These are phyloP conservation scores for Senna tora DNA, from an alignment of 306 rosid species.

Conservation along the genomic window DNA sequence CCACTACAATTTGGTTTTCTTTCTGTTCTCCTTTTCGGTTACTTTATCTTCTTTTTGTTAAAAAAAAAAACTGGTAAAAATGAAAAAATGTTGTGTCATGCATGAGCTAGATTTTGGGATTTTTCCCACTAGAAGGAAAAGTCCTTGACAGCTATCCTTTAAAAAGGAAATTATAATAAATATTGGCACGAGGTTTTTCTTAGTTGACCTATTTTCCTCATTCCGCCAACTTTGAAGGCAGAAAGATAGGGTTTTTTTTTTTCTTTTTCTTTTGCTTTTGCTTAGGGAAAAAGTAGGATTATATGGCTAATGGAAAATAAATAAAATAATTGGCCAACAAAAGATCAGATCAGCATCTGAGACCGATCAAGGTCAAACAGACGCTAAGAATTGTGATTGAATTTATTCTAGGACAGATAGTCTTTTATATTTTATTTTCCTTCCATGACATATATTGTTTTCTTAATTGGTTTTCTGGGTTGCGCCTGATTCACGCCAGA, in stretches of 20 bases:
- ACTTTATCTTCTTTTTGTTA: neutral
- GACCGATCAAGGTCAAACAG: neutral
- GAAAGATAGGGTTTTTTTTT: neutral
- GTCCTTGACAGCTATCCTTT: neutral
- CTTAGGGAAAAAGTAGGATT: neutral
- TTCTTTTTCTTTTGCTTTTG: neutral
- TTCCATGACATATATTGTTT: neutral
- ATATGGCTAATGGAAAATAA: neutral
- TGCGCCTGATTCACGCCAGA: neutral
- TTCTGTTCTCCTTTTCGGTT: neutral
- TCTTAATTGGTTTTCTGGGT: slow-evolving; percentile 16
- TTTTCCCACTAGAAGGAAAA: neutral
- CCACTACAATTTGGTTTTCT: neutral
- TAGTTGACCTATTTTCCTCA: slow-evolving; percentile 1
- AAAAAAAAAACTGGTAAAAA: neutral
- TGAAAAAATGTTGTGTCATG: neutral
- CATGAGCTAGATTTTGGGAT: neutral
- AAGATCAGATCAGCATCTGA: slow-evolving; percentile 22
- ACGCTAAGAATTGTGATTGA: slow-evolving; percentile 8
- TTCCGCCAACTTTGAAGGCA: slow-evolving; percentile 8
- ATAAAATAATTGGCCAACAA: neutral
- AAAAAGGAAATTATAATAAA: too few relatives aligned
- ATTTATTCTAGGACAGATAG: neutral
- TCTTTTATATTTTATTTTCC: neutral
- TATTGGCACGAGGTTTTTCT: neutral